A percentile compares a stretch with the other conserved stretches of the same genome.
phyloP scores from a whole-genome alignment of 2,329 filamentous ascomycete genomes.

The Aplosporella prunicola region DNA sequence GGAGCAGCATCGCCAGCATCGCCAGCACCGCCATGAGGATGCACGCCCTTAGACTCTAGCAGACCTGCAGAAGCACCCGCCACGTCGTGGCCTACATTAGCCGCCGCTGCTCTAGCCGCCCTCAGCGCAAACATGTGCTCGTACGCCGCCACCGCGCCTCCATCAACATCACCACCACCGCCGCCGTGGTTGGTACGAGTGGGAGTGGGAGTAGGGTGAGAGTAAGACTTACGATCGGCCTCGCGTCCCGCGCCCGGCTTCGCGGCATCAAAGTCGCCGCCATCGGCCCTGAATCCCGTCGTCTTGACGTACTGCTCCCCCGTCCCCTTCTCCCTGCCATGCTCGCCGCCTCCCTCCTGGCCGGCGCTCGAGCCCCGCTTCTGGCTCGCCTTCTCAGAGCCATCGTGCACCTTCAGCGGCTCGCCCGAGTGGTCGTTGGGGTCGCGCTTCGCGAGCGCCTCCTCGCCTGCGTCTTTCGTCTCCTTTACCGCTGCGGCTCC shows the following conservation, averaged over 20 bases:
- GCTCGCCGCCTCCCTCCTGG: constrained; percentile 17
- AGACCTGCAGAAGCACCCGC: constrained; percentile 37
- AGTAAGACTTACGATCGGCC: constrained; percentile 47
- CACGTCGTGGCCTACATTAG: too few species aligned
- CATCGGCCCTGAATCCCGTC: constrained; percentile 52
- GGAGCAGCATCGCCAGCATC: constrained; percentile 15
- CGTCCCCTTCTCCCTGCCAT: constrained; percentile 31
- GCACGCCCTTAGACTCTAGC: constrained; percentile 44
- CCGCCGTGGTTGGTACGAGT: constrained; percentile 8
- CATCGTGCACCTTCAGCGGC: constrained; percentile 19
- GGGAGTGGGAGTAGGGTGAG: constrained; percentile 1
- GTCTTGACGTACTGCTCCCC: constrained; percentile 50
- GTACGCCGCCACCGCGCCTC: too few species aligned
- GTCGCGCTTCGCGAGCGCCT: constrained; percentile 14
- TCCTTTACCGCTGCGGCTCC: constrained; percentile 18
- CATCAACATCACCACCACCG: constrained; percentile 28
- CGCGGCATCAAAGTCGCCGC: constrained; percentile 53
- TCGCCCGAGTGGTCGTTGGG: constrained; percentile 21
- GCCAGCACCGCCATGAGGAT: constrained; percentile 20
- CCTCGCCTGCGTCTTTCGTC: constrained; percentile 16
- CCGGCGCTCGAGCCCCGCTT: constrained; percentile 15
- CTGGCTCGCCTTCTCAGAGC: constrained; percentile 10
- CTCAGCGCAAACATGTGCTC: too few species aligned
- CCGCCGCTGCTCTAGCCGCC: too few species aligned
- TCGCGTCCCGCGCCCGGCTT: constrained; percentile 56